Evolutionary conservation across 169 alveolate species (phyloP).

Genomic region (Eimeria maxima): DNA sequence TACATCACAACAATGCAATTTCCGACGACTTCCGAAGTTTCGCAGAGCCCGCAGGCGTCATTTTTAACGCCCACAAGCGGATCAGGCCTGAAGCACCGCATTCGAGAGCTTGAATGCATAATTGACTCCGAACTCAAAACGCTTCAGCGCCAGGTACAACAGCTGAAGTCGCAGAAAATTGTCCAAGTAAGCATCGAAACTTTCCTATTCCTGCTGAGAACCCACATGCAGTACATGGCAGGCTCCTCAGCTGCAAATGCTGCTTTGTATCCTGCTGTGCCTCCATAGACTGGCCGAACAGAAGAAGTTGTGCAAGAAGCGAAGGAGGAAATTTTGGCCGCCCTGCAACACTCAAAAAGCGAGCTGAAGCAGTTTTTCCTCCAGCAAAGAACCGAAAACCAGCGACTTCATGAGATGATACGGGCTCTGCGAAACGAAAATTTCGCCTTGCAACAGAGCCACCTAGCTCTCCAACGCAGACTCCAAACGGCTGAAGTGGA

Average conservation of each 20-base stretch:
- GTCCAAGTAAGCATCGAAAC: constrained; percentile 69
- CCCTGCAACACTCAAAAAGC: constrained; percentile 64
- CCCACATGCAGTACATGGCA: background rate
- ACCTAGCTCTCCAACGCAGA: constrained; percentile 81
- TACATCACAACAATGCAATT: background rate
- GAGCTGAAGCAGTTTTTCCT: constrained; percentile 83
- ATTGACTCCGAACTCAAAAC: constrained; percentile 80
- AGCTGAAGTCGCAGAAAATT: constrained; percentile 74
- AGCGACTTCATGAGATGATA: constrained; percentile 79
- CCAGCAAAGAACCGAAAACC: constrained; percentile 81
- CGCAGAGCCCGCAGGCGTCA: constrained; percentile 53
- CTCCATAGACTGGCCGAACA: constrained; percentile 45
- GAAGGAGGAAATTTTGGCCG: constrained; percentile 78
- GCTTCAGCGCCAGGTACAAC: constrained; percentile 80
- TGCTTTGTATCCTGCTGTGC: background rate
- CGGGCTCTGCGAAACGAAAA: constrained; percentile 83
- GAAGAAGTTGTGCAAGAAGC: constrained; percentile 77
- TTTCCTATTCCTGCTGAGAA: too few relatives aligned
- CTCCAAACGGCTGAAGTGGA: constrained; percentile 83
- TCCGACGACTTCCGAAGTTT: constrained; percentile 9
- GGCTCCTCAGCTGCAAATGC: background rate
- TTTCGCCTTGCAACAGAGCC: constrained; percentile 81
- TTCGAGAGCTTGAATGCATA: constrained; percentile 81
- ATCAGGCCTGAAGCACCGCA: constrained; percentile 82
- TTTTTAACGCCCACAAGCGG: constrained; percentile 84